Percentiles rank a stretch among this genome's conserved stretches.
phyloP scores from a whole-genome alignment of 2,329 filamentous ascomycete species.

The Colletotrichum costaricense region DNA sequence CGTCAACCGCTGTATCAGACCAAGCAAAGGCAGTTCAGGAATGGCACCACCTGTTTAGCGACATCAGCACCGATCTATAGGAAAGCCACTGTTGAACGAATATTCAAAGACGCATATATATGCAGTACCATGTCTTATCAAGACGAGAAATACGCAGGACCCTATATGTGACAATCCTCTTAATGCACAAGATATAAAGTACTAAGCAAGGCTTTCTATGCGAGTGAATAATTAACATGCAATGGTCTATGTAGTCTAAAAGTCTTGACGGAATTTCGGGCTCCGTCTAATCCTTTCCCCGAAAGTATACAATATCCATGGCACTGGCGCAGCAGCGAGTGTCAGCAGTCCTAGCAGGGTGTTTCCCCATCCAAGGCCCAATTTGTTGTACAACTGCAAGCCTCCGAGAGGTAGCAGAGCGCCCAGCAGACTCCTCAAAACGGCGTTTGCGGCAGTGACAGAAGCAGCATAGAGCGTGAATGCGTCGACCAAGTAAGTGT shows the following conservation, averaged over 20 bases:
- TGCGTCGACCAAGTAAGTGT: constrained; percentile 74
- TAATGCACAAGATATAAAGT: not conserved
- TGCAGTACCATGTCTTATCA: too few relatives aligned
- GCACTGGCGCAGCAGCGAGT: too few relatives aligned
- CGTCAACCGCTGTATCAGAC: too few relatives aligned
- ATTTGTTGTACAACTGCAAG: constrained; percentile 20
- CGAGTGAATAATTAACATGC: not conserved
- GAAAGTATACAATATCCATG: too few relatives aligned
- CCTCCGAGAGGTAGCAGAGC: constrained; percentile 35
- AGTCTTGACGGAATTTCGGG: not conserved
- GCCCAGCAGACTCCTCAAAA: constrained; percentile 61
- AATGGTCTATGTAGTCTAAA: not conserved
- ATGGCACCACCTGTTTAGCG: too few relatives aligned
- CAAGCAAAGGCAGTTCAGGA: too few relatives aligned
- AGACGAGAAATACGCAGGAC: not conserved
- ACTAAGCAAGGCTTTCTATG: not conserved
- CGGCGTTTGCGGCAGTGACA: constrained; percentile 71
- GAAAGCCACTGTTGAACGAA: too few relatives aligned
- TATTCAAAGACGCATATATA: too few relatives aligned
- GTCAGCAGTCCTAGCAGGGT: constrained; percentile 23
- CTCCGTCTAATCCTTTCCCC: not conserved
- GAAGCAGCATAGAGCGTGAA: constrained; percentile 58
- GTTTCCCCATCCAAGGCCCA: constrained; percentile 38
- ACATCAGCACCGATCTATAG: too few relatives aligned
- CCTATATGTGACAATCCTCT: not conserved